phyloP scores from a whole-genome alignment of 805 yeast genomes.

The Tetrapisispora phaffii region DNA sequence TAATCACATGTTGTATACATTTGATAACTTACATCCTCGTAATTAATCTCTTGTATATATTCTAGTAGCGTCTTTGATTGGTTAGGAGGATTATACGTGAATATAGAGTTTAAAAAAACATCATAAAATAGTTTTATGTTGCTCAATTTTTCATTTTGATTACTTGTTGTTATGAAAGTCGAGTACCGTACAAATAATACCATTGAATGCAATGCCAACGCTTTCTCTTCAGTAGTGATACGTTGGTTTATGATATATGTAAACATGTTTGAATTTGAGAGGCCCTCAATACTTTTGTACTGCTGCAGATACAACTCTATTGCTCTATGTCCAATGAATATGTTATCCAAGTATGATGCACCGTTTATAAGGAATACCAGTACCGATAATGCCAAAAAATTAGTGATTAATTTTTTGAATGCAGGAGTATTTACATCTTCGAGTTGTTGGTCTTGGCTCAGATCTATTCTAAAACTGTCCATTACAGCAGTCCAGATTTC shows the following conservation, averaged over 20 bases:
- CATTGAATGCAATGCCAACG: background rate
- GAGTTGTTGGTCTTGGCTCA: background rate
- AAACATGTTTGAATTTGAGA: background rate
- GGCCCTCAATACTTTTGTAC: background rate
- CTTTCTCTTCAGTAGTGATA: background rate
- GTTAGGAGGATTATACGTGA: background rate
- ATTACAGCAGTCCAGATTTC: constrained; percentile 2
- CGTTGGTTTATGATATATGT: background rate
- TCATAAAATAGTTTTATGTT: background rate
- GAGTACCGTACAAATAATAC: background rate
- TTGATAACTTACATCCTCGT: background rate
- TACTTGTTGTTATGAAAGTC: background rate
- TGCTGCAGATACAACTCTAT: background rate
- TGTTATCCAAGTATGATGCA: background rate
- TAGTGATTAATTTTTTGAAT: background rate
- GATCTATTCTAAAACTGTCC: background rate
- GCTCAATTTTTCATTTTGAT: background rate
- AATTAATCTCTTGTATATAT: background rate
- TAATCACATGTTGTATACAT: constrained; percentile 3
- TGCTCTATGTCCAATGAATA: background rate
- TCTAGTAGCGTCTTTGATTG: background rate
- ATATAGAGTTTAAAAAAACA: background rate
- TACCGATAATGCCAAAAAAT: background rate
- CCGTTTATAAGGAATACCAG: background rate
- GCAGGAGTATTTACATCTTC: background rate